phyloP scores from a whole-genome alignment of 176 grass and related monocot genomes.

The Carex parvula region DNA sequence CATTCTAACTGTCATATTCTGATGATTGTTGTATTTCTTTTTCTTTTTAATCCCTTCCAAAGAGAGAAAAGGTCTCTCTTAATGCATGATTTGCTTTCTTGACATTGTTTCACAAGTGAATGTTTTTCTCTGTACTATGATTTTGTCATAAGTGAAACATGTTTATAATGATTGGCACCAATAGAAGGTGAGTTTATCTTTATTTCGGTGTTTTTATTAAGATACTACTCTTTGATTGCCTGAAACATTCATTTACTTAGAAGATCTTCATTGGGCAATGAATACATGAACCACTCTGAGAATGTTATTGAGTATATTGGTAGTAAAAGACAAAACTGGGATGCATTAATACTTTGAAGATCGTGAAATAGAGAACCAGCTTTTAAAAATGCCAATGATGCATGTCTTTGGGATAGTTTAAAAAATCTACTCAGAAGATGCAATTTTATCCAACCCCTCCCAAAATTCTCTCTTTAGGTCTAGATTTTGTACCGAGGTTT shows the following conservation, averaged over 20 bases:
- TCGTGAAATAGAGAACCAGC: not conserved
- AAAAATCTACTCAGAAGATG: not conserved
- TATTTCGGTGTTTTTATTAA: not conserved
- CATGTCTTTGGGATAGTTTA: not conserved
- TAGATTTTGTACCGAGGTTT: not conserved
- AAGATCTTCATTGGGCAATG: not conserved
- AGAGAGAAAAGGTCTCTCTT: slow-evolving; percentile 14
- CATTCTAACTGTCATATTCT: slow-evolving; percentile 13
- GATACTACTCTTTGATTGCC: not conserved
- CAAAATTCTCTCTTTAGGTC: not conserved
- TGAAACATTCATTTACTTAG: not conserved
- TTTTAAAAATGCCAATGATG: not conserved
- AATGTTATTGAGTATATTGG: not conserved
- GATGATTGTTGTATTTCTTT: not conserved
- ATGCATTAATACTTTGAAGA: not conserved
- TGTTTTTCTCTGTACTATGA: slow-evolving; percentile 5
- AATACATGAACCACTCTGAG: not conserved
- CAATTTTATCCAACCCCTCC: not conserved
- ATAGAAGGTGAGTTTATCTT: not conserved
- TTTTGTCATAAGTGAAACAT: slow-evolving; percentile 6
- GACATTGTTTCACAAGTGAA: not conserved
- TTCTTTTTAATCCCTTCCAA: slow-evolving; percentile 12
- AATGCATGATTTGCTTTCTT: not conserved
- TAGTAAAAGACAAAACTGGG: not conserved
- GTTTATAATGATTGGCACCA: slow-evolving; percentile 3